Base-by-base conservation (phyloP, 208 protist species). In the Endotrypanum monterogeii region DNA sequence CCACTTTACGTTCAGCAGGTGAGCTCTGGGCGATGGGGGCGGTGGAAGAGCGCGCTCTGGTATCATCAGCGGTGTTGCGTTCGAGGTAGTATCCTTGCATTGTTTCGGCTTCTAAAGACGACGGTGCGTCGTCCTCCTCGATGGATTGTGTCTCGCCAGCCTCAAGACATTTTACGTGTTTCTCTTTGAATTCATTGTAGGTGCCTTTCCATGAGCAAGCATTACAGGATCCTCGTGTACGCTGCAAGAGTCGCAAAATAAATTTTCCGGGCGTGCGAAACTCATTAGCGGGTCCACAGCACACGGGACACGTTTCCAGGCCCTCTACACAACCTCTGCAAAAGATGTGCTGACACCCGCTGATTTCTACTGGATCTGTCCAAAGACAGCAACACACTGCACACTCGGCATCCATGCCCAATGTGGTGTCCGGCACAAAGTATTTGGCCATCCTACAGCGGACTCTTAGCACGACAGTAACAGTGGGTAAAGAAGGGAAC, bases 341-440 rank as follows among this genome's bases (percentile, higher is more conserved):
- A 41, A 86, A 90, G 50, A 90, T 89, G 79, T 93, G 89, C 51
- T 85, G 73, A 39, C 86, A 93, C 7, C 75, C 79, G 25, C 68
- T 74, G 4, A 88, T 48, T 51, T 90, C 89, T 11, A 83, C 73
- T 8, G 86, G 83, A 41, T 90, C 73, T 1, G 72, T 85, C 80
- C 80, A 86, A 28, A 88, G 54, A 32, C 75, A 81, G 30, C 41
- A 85, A 51, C 86, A 90, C 9, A 90, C 73, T 18, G 80, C 73
- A 28, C 86, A 90, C 66, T 86, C 75, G 35, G 76, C 85, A 44
- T 89, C 80, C 62, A 74, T 73, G 57, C 84, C 84, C 57, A 83
- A 81, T 18, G 73, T 74, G 9, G 75, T 76, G 62, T 83, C 74
- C 2, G 84, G 74, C 48, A 82, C 76, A 52, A 88, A 88, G 58